Conservation (phyloP, 345 rosid genomes). For the Ricinus communis region DNA sequence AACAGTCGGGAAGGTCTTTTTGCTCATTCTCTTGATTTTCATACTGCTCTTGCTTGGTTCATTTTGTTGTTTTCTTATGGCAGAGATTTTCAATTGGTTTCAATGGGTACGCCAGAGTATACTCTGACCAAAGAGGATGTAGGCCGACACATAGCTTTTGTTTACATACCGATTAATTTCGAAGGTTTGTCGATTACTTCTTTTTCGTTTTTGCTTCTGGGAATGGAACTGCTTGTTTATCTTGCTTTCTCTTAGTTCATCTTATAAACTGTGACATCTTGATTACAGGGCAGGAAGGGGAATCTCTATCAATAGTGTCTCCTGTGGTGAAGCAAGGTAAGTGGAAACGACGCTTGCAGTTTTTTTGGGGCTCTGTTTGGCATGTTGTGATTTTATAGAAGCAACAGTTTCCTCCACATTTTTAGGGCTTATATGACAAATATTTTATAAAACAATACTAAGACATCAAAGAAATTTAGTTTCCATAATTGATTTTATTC, state of each 20-base stretch:
- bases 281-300: constrained; percentile 82
- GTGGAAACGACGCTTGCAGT: constrained; percentile 19
- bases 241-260: not conserved
- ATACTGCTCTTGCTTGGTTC: not conserved
- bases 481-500: too few species aligned
- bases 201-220: constrained; percentile 8
- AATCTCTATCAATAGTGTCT: constrained; percentile 61
- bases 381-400: constrained; percentile 3
- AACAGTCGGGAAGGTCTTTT: not conserved
- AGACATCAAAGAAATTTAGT: not conserved
- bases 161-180: constrained; percentile 83
- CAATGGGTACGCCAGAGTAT: constrained; percentile 82
- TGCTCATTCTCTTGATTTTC: not conserved
- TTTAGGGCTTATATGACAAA: not conserved
- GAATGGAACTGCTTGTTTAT: constrained; percentile 17
- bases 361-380: not conserved
- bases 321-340: constrained; percentile 75
- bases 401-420: not conserved
- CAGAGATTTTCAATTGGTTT: constrained; percentile 62
- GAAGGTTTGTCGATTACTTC: constrained; percentile 57
- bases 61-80: constrained; percentile 12
- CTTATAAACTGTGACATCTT: not conserved
- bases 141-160: constrained; percentile 67
- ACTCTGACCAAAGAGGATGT: constrained; percentile 82
- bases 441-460: not conserved